These are phyloP conservation scores for Trebouxia sp. DNA, from an alignment of 139 green algal species.

Conservation along the genomic window DNA sequence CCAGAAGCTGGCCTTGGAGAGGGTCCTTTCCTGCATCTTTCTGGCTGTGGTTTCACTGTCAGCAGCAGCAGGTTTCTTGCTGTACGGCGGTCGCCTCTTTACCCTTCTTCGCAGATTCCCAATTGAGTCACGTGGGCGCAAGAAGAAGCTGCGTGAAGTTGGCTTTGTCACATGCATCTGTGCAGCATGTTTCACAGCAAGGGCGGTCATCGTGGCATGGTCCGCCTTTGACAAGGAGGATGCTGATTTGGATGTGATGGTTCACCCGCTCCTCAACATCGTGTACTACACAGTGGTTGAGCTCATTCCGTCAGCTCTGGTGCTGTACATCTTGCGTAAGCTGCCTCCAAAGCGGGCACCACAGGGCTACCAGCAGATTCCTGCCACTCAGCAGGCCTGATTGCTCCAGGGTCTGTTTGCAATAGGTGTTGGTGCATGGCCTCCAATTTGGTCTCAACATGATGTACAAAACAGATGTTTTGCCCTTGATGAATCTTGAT, in stretches of 20 bases:
- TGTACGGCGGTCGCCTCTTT: slow-evolving; percentile 95
- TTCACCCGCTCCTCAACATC: slow-evolving; percentile 82
- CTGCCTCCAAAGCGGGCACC: slow-evolving; percentile 71
- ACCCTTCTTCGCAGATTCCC: slow-evolving; percentile 94
- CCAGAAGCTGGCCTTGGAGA: slow-evolving; percentile 32
- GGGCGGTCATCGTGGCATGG: slow-evolving; percentile 72
- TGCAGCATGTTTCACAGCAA: slow-evolving; percentile 79
- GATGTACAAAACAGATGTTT: too few relatives aligned
- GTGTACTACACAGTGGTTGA: slow-evolving; percentile 86
- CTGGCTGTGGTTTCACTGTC: slow-evolving; percentile 76
- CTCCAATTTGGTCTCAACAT: too few relatives aligned
- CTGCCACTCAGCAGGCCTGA: slow-evolving; percentile 12
- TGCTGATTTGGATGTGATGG: slow-evolving; percentile 65
- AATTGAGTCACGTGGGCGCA: slow-evolving; percentile 87
- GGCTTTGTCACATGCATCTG: slow-evolving; percentile 94
- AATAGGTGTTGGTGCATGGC: too few relatives aligned
- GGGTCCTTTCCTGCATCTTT: slow-evolving; percentile 65
- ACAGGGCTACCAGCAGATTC: slow-evolving; percentile 64
- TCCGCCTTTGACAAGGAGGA: slow-evolving; percentile 55
- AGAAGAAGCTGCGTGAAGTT: slow-evolving; percentile 97
- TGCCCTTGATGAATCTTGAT: too few relatives aligned
- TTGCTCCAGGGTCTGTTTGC: too few relatives aligned
- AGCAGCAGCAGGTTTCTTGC: slow-evolving; percentile 85
- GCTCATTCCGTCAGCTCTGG: slow-evolving; percentile 79
- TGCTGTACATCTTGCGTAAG: slow-evolving; percentile 92